Percentiles rank a stretch among this genome's conserved stretches.
Conservation (phyloP, 345 rosid species). For the Syzygium jambos region DNA sequence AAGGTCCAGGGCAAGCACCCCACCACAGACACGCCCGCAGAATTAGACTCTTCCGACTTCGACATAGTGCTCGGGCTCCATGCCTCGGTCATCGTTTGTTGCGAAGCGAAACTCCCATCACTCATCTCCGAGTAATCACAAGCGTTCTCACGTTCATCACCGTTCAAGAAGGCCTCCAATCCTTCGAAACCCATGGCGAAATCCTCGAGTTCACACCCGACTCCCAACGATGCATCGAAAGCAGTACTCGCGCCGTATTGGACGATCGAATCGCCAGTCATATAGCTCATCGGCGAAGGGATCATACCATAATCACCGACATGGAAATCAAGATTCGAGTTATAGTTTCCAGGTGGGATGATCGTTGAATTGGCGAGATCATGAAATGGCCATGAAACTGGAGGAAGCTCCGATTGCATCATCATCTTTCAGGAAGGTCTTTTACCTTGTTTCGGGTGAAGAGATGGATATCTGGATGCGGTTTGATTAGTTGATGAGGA, state of each 20-base stretch:
- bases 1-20: not conserved
- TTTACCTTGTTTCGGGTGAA: not conserved
- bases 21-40: not conserved
- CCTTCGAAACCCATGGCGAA: not conserved
- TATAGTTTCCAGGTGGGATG: not conserved
- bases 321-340: not conserved
- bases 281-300: not conserved
- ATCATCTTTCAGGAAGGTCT: not conserved
- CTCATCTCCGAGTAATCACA: not conserved
- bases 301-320: not conserved
- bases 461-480: not conserved
- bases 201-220: not conserved
- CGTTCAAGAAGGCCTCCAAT: constrained; percentile 1
- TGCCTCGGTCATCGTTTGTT: not conserved
- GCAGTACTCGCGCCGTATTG: not conserved
- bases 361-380: not conserved
- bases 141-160: not conserved
- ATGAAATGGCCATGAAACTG: not conserved
- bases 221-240: not conserved
- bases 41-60: constrained; percentile 10
- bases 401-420: not conserved
- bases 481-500: not conserved
- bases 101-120: not conserved
- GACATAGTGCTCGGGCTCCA: constrained; percentile 29
- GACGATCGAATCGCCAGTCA: not conserved